These are phyloP conservation scores for Shiraia bambusicola DNA, from an alignment of 2,329 filamentous ascomycete genomes.

Conservation along the genomic window DNA sequence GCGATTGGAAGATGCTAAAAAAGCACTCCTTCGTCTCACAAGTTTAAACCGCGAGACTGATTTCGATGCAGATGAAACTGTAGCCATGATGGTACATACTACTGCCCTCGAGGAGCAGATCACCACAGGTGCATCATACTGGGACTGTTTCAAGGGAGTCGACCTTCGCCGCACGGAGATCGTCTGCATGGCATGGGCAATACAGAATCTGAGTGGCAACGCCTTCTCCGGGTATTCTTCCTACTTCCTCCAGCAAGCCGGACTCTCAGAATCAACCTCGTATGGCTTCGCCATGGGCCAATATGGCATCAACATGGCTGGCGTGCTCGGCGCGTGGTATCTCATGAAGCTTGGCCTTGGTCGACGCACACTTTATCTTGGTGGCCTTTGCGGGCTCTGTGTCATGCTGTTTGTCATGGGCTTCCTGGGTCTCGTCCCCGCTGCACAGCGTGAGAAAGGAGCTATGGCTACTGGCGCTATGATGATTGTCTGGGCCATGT, in stretches of 20 bases:
- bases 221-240: constrained; percentile 52
- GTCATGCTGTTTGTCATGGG: constrained; percentile 79
- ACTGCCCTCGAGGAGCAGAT: constrained; percentile 77
- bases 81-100: constrained; percentile 92
- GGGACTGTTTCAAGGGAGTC: constrained; percentile 80
- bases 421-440: constrained; percentile 74
- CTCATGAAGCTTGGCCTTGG: constrained; percentile 75
- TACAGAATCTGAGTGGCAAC: constrained; percentile 52
- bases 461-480: constrained; percentile 80
- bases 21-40: constrained; percentile 65
- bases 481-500: constrained; percentile 57
- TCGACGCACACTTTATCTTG: constrained; percentile 73
- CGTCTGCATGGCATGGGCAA: constrained; percentile 56
- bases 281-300: constrained; percentile 57
- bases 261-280: constrained; percentile 45
- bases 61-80: constrained; percentile 79
- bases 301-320: constrained; percentile 71
- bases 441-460: constrained; percentile 58
- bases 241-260: constrained; percentile 53
- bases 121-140: constrained; percentile 71
- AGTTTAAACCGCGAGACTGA: constrained; percentile 64
- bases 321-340: constrained; percentile 79
- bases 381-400: constrained; percentile 69
- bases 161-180: constrained; percentile 78
- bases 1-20: constrained; percentile 65